Base-by-base conservation (phyloP, 2,329 filamentous ascomycete genomes). In the Stagonosporopsis tanaceti region DNA sequence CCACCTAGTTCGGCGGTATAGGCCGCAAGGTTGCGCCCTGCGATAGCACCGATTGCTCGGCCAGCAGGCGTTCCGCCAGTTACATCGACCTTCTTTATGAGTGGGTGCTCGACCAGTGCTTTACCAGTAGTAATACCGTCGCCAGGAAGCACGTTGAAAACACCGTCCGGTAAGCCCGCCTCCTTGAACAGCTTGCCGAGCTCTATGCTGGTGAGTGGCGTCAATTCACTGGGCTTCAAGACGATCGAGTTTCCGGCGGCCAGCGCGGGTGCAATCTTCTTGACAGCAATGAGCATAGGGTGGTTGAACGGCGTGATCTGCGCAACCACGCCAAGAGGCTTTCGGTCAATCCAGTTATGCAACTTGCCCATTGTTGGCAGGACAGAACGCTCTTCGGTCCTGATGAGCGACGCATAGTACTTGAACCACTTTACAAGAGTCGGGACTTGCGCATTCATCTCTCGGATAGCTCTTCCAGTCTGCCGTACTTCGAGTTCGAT, bases 381-480 rank as follows among this genome's bases (percentile, higher is more conserved):
- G 0, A 91, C 85, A 2, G 85, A 76, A 2, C 87, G 83, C 74
- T 90, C 87, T 67, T 90, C 87, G 1, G 85, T 87, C n/a, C 89
- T 84, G 30, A 89, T 81, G 1, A 90, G 70, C 0, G 87, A 81
- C 1, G 88, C 87, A 67, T 89, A 92, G 77, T 91, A 91, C 58
- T 84, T 86, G 75, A 91, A 87, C 89, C 89, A 91, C 40, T 86
- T 84, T 1, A 87, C 82, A 0, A 91, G 79, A 0, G 84, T 86
- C 0, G 86, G 85, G 5, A 89, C 84, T 70, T 91, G 89, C 1
- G 88, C 87, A 46, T 82, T 81, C 87, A 92, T 90, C 71, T 91
- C 89, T 25, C 88, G 85, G 27, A 89, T 79, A 0, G 85, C 85
- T 0, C 89, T 85, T 2, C 89, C 89, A 0, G 89, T 92, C 72